These are phyloP conservation scores for Pythium diclinum DNA, from an alignment of 352 stramenopile genomes.

Conservation along the genomic window DNA sequence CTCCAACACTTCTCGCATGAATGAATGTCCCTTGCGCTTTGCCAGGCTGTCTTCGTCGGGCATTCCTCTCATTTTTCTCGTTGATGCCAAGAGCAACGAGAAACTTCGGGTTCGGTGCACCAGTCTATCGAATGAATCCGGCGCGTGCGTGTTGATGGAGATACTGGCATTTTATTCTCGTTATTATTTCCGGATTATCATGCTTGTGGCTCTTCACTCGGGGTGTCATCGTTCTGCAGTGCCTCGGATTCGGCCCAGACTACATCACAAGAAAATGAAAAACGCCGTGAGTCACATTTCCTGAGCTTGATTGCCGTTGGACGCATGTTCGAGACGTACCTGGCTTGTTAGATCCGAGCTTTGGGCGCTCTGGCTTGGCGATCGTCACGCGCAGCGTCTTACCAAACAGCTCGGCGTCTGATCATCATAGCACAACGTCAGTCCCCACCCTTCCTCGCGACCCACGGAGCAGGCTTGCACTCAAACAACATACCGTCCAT, in stretches of 20 bases:
- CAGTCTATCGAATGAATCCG: no score
- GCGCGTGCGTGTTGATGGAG: no score
- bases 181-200: background rate
- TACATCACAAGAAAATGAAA: slow-evolving; percentile 19
- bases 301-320: no score
- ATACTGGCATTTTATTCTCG: no score
- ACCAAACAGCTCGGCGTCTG: slow-evolving; percentile 91
- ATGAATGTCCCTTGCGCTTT: no score
- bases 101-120: no score
- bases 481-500: slow-evolving; percentile 78
- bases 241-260: slow-evolving; percentile 66
- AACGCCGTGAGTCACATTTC: background rate
- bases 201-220: slow-evolving; percentile 15
- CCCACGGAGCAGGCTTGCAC: no score
- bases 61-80: no score
- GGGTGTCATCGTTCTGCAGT: slow-evolving; percentile 16
- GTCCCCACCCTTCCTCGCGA: background rate
- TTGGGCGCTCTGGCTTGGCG: slow-evolving; percentile 79
- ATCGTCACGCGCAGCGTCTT: slow-evolving; percentile 90
- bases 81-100: no score
- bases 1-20: no score
- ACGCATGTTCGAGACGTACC: slow-evolving; percentile 29
- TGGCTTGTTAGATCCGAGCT: slow-evolving; percentile 76
- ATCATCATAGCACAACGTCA: background rate
- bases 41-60: no score